Evolutionary conservation across 495 filamentous ascomycete species (phyloP).

Genomic region (Zalerion maritima): DNA sequence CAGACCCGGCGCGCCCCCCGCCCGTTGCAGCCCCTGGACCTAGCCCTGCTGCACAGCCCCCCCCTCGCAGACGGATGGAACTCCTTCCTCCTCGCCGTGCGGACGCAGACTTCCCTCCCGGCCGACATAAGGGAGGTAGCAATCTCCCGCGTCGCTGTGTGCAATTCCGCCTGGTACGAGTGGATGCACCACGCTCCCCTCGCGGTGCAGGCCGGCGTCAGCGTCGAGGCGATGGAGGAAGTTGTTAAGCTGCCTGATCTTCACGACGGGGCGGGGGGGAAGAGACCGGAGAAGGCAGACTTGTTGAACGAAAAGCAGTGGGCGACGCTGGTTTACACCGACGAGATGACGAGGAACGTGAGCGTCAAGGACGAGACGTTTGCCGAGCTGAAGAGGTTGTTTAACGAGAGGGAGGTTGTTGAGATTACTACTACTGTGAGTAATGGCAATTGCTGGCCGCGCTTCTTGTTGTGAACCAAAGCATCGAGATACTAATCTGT

Average conservation of each 20-base stretch:
- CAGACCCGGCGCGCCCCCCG: constrained; percentile 46
- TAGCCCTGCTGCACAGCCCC: constrained; percentile 58
- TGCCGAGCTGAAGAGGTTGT: constrained; percentile 38
- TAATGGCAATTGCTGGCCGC: constrained; percentile 2
- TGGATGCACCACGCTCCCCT: constrained; percentile 66
- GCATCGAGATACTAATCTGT: constrained; percentile 3
- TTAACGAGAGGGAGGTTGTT: constrained; percentile 54
- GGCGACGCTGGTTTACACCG: constrained; percentile 53
- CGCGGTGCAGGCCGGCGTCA: constrained; percentile 30
- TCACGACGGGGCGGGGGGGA: constrained; percentile 2
- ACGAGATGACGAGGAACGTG: constrained; percentile 59
- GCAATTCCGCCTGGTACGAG: constrained; percentile 64
- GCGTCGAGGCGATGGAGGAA: constrained; percentile 30
- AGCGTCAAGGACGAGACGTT: constrained; percentile 50
- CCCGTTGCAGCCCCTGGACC: constrained; percentile 55
- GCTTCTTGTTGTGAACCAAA: constrained; percentile 1
- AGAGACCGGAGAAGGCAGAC: constrained; percentile 10
- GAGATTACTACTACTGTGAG: constrained; percentile 61
- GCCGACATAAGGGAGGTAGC: constrained; percentile 52
- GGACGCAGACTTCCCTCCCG: constrained; percentile 46
- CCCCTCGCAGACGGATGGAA: constrained; percentile 70
- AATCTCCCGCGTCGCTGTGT: constrained; percentile 59
- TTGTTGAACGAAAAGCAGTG: constrained; percentile 42
- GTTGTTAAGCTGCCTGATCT: constrained; percentile 11
- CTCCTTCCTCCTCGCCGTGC: constrained; percentile 58